Evolutionary conservation across 306 rosid species (phyloP), one percentile per base, ranked within the genome.

Genomic region (Dryas alaskensis): DNA sequence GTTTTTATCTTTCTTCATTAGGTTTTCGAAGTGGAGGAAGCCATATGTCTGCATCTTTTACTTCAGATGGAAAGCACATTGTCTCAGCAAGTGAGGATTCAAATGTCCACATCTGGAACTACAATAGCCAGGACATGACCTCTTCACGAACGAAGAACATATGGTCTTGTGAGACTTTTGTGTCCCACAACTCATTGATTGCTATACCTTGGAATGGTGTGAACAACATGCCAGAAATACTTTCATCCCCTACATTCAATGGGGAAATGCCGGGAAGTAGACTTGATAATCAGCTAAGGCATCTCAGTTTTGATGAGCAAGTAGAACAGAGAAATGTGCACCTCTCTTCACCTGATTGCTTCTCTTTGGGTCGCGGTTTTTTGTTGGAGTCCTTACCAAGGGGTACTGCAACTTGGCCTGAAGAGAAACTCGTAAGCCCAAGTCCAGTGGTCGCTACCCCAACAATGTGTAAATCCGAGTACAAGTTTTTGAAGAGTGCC

Each of bases 121-220:
- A 71, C 78, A 62, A 75, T 55, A 81, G 83, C 71, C 88, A 84
- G 45, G 92, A 89, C 52, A 87, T 72, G 75, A 72, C 44, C 43
- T 79, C 84, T 9, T 87, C 90, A 52, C 81, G 77, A 42, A 49
- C 78, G 42, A 88, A 89, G 88, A 82, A 78, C 60, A 70, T 86
- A 31, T 67, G 84, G 88, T 86, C 95, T 22, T 88, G 80, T 0
- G 97, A 92, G 87, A 78, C 88, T 69, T 92, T 92, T 40, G 52
- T 70, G 40, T 88, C 96, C 59, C 83, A 76, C 76, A 87, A 86
- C 2, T 85, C 92, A 4, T 73, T 88, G 37, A 84, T 90, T 6
- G 98, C 98, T 8, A 72, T 92, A 75, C 92, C 98, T 39, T 92
- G 98, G 98, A 75, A 83, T 72, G 98, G 98, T 75, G 76, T 81